Base-by-base conservation (phyloP, 2,329 filamentous ascomycete genomes). In the Colletotrichum gigasporum region DNA sequence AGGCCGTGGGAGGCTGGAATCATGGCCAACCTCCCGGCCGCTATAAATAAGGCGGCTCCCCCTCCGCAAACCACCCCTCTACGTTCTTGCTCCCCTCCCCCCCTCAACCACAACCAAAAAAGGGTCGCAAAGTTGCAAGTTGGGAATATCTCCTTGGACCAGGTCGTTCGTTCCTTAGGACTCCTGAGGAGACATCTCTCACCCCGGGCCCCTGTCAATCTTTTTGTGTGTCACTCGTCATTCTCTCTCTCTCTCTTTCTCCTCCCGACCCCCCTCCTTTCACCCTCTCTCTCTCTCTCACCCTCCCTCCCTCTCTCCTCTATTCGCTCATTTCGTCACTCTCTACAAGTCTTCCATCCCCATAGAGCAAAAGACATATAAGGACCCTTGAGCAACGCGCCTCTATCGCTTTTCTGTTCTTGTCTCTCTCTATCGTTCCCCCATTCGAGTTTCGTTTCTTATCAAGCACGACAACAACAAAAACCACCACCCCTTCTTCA, bases 111-210 rank as follows among this genome's bases (percentile, higher is more conserved):
- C 79, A 81, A 79, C 75, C 62, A 50, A 78, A 77, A 78, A 78
- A 80, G 84, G 85, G 85, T 83, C 84, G 85, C 85, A 87, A 87
- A 87, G 78, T 78, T 75, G 78, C 58, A 76, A 74, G 77, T 73
- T 78, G 79, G 81, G 82, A 64, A 80, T 82, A 79, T 83, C 81
- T 82, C 80, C 80, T 81, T 79, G 61, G 52, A 45, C 45, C 16
- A 39, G 74, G 80, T 79, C 79, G 74, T 79, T 83, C 79, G 78
- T 78, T 81, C 73, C 75, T 75, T 69, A 74, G 72, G 67, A 76
- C 64, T 61, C 63, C 67, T 42, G 72, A 74, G 77, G 66, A 76
- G 76, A 74, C 78, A 79, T 79, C 79, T 79, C 83, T 79, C 80
- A 78, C 82, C 79, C 84, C 83, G 85, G 81, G 80, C 84, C 83